These are phyloP conservation scores for Polychaeton citri DNA, from an alignment of 2,329 filamentous ascomycete genomes.

Conservation along the genomic window DNA sequence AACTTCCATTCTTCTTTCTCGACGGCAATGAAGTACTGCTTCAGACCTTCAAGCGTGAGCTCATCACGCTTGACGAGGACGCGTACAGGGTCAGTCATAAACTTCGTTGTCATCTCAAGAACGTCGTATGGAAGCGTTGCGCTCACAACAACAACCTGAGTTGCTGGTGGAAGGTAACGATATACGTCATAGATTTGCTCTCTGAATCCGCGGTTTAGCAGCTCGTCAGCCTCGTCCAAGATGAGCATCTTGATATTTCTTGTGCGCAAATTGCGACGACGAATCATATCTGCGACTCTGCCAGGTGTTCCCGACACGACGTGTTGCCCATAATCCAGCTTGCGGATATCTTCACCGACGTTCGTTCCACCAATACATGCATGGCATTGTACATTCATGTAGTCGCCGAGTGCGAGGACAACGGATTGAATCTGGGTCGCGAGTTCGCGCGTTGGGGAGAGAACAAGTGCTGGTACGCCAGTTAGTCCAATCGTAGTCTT, in stretches of 20 bases:
- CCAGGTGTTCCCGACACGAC: slow-evolving; percentile 97
- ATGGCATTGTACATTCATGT: slow-evolving; percentile 99
- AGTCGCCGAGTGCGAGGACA: slow-evolving; percentile 98
- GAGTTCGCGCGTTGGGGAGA: slow-evolving; percentile 91
- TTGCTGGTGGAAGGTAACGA: slow-evolving; percentile 88
- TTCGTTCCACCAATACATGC: slow-evolving; percentile 97
- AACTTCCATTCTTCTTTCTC: slow-evolving; percentile 99
- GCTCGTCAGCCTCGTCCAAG: slow-evolving; percentile 62
- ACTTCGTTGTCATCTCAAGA: slow-evolving; percentile 97
- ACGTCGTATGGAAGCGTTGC: slow-evolving; percentile 96
- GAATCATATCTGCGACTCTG: slow-evolving; percentile 78
- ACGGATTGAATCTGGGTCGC: slow-evolving; percentile 98
- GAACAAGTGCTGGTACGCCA: slow-evolving; percentile 71
- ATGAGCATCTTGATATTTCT: slow-evolving; percentile 69
- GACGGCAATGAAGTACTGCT: slow-evolving; percentile 98
- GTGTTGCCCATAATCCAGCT: slow-evolving; percentile 94
- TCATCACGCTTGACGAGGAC: slow-evolving; percentile 98
- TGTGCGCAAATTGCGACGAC: slow-evolving; percentile 57
- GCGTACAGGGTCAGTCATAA: slow-evolving; percentile 96
- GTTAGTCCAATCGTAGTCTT: no score
- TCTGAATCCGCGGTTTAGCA: slow-evolving; percentile 85
- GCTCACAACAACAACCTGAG: slow-evolving; percentile 95
- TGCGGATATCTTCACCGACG: slow-evolving; percentile 93
- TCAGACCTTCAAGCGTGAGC: slow-evolving; percentile 88
- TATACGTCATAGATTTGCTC: slow-evolving; percentile 99